Evolutionary conservation across 31 red algal species (phyloP).

Genomic region (Bonnemaisonia californica): DNA sequence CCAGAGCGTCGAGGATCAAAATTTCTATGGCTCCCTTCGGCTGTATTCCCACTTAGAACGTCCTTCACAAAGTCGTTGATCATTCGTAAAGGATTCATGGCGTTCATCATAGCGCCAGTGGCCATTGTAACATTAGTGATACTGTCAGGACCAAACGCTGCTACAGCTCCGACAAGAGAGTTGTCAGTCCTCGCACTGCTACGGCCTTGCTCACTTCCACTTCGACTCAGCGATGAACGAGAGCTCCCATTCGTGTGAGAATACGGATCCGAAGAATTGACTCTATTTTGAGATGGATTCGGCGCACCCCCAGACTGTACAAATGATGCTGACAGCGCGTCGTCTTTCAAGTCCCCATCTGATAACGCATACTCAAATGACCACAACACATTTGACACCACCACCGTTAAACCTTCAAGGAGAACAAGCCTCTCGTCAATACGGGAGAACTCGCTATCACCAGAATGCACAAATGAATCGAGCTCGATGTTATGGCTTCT

Average conservation of each 20-base stretch:
- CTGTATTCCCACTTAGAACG: slow-evolving; percentile 59
- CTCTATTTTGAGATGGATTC: background rate
- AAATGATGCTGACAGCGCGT: background rate
- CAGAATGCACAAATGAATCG: background rate
- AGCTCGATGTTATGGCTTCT: slow-evolving; percentile 29
- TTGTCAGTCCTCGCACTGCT: background rate
- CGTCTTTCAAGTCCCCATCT: slow-evolving; percentile 50
- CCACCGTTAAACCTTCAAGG: slow-evolving; percentile 59
- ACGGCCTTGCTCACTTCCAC: background rate
- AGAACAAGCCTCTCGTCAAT: slow-evolving; percentile 74
- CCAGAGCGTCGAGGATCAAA: slow-evolving; percentile 60
- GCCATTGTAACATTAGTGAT: slow-evolving; percentile 25
- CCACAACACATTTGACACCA: slow-evolving; percentile 58
- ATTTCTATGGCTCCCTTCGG: slow-evolving; percentile 48
- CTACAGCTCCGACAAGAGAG: background rate
- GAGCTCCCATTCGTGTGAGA: background rate
- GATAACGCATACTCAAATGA: slow-evolving; percentile 72
- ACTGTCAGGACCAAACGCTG: background rate
- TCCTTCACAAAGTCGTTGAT: slow-evolving; percentile 87
- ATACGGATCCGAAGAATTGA: background rate
- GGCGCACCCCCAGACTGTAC: background rate
- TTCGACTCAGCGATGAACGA: background rate
- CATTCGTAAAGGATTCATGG: slow-evolving; percentile 76
- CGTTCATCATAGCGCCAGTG: slow-evolving; percentile 63
- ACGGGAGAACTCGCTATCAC: slow-evolving; percentile 74